A percentile compares a stretch with the other conserved stretches of the same genome.
Evolutionary conservation across 2,329 filamentous ascomycete genomes (phyloP).

Genomic region (Claviceps citrina): DNA sequence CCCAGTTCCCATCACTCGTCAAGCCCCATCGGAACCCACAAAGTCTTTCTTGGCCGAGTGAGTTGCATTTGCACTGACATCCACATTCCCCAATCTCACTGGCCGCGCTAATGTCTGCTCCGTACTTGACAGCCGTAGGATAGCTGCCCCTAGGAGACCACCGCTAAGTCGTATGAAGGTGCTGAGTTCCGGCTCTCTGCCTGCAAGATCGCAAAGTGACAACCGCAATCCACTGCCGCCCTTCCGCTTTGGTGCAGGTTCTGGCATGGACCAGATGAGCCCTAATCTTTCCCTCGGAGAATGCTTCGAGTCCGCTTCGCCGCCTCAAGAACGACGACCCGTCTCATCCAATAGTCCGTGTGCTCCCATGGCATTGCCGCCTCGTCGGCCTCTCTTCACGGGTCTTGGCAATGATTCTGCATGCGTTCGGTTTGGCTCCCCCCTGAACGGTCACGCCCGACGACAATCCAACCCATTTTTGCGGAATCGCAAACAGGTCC

Average conservation of each 20-base stretch:
- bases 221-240: constrained; percentile 42
- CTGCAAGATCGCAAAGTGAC: constrained; percentile 45
- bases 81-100: constrained; percentile 2
- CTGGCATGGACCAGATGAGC: constrained; percentile 14
- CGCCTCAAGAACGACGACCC: constrained; percentile 52
- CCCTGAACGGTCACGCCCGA: constrained; percentile 53
- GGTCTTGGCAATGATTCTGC: constrained; percentile 34
- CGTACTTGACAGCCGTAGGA: constrained; percentile 39
- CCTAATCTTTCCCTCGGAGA: constrained; percentile 53
- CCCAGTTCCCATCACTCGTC: constrained; percentile 33
- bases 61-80: constrained; percentile 17
- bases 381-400: constrained; percentile 50
- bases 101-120: constrained; percentile 11
- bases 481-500: constrained; percentile 73
- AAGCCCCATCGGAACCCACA: constrained; percentile 31
- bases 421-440: constrained; percentile 55
- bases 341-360: constrained; percentile 45
- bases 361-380: constrained; percentile 39
- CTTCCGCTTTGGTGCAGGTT: constrained; percentile 53
- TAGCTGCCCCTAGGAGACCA: constrained; percentile 55
- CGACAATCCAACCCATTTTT: constrained; percentile 57
- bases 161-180: constrained; percentile 62
- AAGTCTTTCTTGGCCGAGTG: constrained; percentile 38
- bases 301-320: constrained; percentile 61
- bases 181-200: constrained; percentile 50